Conservation (phyloP, 2,329 filamentous ascomycete species). For the Colletotrichum incanum region DNA sequence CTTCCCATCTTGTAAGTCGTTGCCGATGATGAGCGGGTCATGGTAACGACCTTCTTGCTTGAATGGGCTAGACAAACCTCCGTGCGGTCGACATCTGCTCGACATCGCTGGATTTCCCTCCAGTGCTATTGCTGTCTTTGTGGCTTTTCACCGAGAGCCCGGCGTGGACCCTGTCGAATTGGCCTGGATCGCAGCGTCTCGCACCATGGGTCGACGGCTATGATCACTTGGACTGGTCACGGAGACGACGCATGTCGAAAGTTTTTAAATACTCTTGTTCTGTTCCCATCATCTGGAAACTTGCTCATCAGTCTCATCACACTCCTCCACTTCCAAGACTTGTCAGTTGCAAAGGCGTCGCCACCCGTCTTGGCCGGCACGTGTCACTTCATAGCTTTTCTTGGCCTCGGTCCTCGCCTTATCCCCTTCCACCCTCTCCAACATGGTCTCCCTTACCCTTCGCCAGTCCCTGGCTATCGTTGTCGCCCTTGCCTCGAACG, state of each 20-base stretch:
- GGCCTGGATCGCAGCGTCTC: slow-evolving; percentile 2
- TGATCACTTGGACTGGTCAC: neutral
- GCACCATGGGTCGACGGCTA: neutral
- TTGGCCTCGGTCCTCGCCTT: slow-evolving; percentile 21
- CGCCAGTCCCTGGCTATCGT: slow-evolving; percentile 39
- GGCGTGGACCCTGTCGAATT: neutral
- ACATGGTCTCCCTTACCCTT: slow-evolving; percentile 38
- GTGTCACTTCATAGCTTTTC: slow-evolving; percentile 16
- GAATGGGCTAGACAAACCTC: slow-evolving; percentile 13
- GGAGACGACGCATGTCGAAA: neutral
- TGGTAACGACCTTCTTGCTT: slow-evolving; percentile 4
- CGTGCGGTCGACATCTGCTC: neutral
- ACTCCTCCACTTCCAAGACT: slow-evolving; percentile 4
- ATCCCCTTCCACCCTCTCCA: neutral
- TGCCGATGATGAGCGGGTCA: neutral
- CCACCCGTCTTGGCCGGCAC: slow-evolving; percentile 37
- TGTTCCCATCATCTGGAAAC: neutral
- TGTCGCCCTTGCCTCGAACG: slow-evolving; percentile 35
- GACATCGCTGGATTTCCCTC: neutral
- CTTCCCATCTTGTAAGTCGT: neutral
- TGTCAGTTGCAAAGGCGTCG: slow-evolving; percentile 24
- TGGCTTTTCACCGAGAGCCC: neutral
- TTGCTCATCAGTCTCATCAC: slow-evolving; percentile 30
- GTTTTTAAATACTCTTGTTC: slow-evolving; percentile 32
- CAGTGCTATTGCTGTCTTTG: neutral